Evolutionary conservation across 495 filamentous ascomycete species (phyloP), one percentile per base, ranked within the genome.

Genomic region (Neurospora hispaniola): DNA sequence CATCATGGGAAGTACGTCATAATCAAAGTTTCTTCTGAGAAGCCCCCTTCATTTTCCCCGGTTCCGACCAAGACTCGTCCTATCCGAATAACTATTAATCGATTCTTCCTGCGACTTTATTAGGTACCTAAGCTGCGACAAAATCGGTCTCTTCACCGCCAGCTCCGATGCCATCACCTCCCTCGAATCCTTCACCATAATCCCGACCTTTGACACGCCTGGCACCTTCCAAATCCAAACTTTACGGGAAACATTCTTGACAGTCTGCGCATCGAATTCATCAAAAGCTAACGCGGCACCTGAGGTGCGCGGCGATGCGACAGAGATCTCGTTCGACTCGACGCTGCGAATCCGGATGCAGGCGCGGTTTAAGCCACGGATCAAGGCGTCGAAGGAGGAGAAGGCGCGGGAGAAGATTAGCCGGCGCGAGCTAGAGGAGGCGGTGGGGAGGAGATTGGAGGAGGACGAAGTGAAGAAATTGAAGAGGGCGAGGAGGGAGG

Each of bases 281-380:
- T 48, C 76, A 46, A 87, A 84, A 75, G 73, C 78, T 48, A 85
- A 79, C 69, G 70, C 42, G 18, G 71, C 74, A 27, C 84, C 89
- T 74, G 90, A 90, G 76, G 88, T 97, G 23, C 86, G 94, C 31
- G 96, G 94, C 6, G 95, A 98, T 81, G 90, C 89, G 5, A 88
- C 88, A 3, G 84, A 83, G 2, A 87, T 92, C 20, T 89, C 86
- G 27, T 94, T 94, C 77, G 89, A 88, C 73, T 93, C 94, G 75
- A 93, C 90, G 23, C 78, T 97, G 72, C 87, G 92, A 71, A 89
- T 98, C 76, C 90, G 96, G 35, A 96, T 98, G 93, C 96, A 99
- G 84, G 93, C 94, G 39, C 85, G 93, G 69, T 98, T 96, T 80
- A 97, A 98, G 85, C 94, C 94, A 59, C 87, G 87, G 16, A 82